Conservation (phyloP, 1,139 yeast genomes). For the Diutina sp. region DNA sequence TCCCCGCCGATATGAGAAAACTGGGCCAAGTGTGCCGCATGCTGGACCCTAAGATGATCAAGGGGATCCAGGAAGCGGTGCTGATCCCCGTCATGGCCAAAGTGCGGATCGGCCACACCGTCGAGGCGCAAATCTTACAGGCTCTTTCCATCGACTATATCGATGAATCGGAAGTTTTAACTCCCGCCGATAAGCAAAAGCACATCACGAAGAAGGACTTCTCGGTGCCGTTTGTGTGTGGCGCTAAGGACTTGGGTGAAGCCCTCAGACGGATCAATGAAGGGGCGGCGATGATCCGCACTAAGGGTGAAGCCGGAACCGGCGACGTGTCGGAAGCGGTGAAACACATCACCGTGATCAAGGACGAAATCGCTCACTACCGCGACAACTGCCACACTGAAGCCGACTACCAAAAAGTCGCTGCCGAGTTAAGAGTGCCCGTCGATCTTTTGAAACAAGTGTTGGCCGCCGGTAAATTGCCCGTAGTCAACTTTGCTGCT, state of each 20-base stretch:
- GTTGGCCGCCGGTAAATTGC: constrained; percentile 50
- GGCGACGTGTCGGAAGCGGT: constrained; percentile 87
- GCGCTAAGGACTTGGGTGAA: constrained; percentile 76
- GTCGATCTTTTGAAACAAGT: constrained; percentile 37
- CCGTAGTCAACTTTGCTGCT: constrained; percentile 83
- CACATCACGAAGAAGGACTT: constrained; percentile 54
- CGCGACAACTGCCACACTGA: constrained; percentile 21
- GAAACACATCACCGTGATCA: constrained; percentile 53
- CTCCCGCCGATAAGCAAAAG: constrained; percentile 63
- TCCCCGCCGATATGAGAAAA: constrained; percentile 80
- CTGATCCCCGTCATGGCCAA: constrained; percentile 82
- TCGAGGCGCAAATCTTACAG: constrained; percentile 72
- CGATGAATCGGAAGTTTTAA: constrained; percentile 76
- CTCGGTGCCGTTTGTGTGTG: constrained; percentile 77
- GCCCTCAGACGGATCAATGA: constrained; percentile 72
- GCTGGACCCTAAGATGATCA: constrained; percentile 79
- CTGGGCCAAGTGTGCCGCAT: constrained; percentile 79
- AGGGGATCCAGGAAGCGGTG: constrained; percentile 61
- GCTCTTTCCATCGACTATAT: constrained; percentile 68
- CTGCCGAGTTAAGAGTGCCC: constrained; percentile 52
- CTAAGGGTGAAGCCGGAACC: constrained; percentile 86
- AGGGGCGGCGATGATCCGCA: constrained; percentile 83
- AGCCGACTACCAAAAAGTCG: constrained; percentile 18
- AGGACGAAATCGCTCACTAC: constrained; percentile 40
- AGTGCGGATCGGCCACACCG: constrained; percentile 75